Base-by-base conservation (phyloP, 345 rosid genomes). In the Populus euphratica region DNA sequence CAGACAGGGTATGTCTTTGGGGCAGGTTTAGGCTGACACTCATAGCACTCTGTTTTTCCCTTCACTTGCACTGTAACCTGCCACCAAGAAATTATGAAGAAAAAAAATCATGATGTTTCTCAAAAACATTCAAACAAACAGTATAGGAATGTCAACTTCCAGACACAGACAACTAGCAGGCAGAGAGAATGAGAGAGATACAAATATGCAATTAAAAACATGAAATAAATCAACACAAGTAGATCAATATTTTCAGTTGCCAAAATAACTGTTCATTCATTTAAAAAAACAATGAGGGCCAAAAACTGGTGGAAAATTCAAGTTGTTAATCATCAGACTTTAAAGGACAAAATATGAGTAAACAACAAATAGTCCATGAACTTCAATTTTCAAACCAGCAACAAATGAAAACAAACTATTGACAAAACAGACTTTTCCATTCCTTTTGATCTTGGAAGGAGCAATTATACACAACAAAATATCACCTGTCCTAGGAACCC, bases 1-100 rank as follows among this genome's bases (percentile, higher is more conserved):
- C 99, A 96, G 75, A 96, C 99, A 78, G 99, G 99, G 85, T 94
- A 96, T 5, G 95, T 90, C 90, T 94, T 96, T 23, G 99, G 97
- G 39, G 97, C 87, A 80, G 97, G 98, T 85, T 94, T 96, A 73
- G 98, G 90, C 80, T 92, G 92, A 82, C 99, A 94, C 66, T 96
- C 99, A 63, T 96, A 96, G 81, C 99, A 96, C 81, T 94, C 99
- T 36, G 99, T 89, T 85, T 86, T 94, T 41, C 98, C 97, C 83
- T 96, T 96, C 78, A 89, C 81, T 80, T 96, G 99, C 68, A 96
- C 91, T 6, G 99, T 89, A 10, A 96, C 98, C 98, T 96, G 83
- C 67, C 68, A 69, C 81, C 69, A 75, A 47, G 52, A 85, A 23
- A 50, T n/a, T 14, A 17, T 54, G 71, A 77, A 36, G 49, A 16